Percentiles rank a stretch among this genome's conserved stretches.
phyloP scores from a whole-genome alignment of 352 stramenopile genomes.

The Pythium sp. region DNA sequence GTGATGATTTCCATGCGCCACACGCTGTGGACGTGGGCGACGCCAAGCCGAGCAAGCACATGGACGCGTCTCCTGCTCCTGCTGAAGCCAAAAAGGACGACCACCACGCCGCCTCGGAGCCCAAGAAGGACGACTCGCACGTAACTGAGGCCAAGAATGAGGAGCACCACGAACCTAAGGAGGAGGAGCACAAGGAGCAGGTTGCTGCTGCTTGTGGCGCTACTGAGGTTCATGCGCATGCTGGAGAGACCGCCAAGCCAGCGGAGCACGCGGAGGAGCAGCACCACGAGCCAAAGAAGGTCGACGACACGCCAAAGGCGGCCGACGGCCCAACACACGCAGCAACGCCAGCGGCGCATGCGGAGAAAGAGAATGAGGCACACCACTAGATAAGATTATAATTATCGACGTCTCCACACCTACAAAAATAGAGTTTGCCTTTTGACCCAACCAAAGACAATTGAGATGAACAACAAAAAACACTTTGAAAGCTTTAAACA shows the following conservation, averaged over 20 bases:
- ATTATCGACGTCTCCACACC: too few relatives aligned
- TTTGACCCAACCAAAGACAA: neutral
- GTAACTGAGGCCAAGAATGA: conserved; percentile 8
- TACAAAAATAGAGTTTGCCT: neutral
- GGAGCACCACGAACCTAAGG: conserved; percentile 2
- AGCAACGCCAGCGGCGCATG: neutral
- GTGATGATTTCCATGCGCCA: neutral
- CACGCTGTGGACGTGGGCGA: neutral
- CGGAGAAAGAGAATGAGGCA: neutral
- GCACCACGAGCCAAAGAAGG: neutral
- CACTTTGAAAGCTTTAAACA: too few relatives aligned
- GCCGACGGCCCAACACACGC: conserved; percentile 2
- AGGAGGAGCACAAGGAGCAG: conserved; percentile 10
- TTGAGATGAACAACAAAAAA: too few relatives aligned
- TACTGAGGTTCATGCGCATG: neutral
- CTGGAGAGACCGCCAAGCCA: conserved; percentile 6
- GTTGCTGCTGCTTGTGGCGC: neutral
- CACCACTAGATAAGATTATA: too few relatives aligned
- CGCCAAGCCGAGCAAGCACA: neutral
- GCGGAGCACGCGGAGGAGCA: neutral
- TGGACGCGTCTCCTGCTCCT: neutral
- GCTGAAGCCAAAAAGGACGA: conserved; percentile 8
- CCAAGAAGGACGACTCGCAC: neutral
- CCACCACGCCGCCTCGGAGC: neutral
- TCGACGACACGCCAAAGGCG: neutral